Percentiles rank a stretch among this genome's conserved stretches.
phyloP scores from a whole-genome alignment of 805 yeast species.

The Hanseniaspora opuntiae region DNA sequence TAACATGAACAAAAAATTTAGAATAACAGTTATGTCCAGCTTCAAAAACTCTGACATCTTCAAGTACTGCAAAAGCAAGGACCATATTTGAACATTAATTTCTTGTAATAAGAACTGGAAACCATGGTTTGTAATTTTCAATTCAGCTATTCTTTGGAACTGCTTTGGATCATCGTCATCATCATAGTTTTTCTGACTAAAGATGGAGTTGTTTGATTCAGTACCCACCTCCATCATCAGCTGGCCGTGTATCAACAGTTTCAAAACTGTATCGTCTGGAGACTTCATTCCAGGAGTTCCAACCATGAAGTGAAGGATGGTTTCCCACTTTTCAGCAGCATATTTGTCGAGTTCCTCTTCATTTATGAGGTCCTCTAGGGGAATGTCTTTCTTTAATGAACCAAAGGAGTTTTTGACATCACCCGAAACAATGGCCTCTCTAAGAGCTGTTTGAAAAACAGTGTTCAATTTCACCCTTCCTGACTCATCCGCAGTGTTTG shows the following conservation, averaged over 20 bases:
- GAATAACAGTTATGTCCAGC: slow-evolving; percentile 92
- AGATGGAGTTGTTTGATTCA: slow-evolving; percentile 17
- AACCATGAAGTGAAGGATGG: slow-evolving; percentile 92
- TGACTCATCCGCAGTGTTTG: slow-evolving; percentile 20
- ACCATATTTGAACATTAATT: slow-evolving; percentile 89
- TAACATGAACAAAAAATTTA: slow-evolving; percentile 82
- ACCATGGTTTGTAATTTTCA: slow-evolving; percentile 77
- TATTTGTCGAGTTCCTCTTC: slow-evolving; percentile 38
- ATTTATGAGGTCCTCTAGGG: background rate
- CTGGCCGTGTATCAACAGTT: slow-evolving; percentile 63
- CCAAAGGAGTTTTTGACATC: slow-evolving; percentile 60
- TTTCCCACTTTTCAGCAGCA: slow-evolving; percentile 85
- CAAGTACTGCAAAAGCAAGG: slow-evolving; percentile 71
- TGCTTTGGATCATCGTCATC: slow-evolving; percentile 8
- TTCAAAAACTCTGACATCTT: slow-evolving; percentile 69
- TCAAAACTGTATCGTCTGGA: slow-evolving; percentile 74
- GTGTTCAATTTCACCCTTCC: slow-evolving; percentile 42
- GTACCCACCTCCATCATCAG: slow-evolving; percentile 57
- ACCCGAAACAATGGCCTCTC: slow-evolving; percentile 76
- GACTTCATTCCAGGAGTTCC: slow-evolving; percentile 62
- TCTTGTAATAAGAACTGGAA: slow-evolving; percentile 90
- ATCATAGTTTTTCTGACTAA: slow-evolving; percentile 35
- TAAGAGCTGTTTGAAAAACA: slow-evolving; percentile 59
- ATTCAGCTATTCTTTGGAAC: slow-evolving; percentile 19
- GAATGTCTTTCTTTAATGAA: slow-evolving; percentile 41